These are phyloP conservation scores for Coniochaeta pulveracea DNA, from an alignment of 2,329 filamentous ascomycete species.

Conservation along the genomic window DNA sequence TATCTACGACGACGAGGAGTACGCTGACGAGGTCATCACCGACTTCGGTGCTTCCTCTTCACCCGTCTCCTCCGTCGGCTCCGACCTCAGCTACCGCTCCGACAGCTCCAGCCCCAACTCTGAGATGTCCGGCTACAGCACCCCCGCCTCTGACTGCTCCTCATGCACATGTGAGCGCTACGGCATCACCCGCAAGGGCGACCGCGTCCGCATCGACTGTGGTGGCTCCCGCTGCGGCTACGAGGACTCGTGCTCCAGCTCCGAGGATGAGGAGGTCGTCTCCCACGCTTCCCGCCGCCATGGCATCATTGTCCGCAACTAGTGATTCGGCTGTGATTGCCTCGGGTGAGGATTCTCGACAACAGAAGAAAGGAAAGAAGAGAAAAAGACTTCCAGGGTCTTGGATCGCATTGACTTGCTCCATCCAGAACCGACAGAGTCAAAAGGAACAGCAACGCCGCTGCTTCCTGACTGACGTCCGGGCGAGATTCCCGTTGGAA, in stretches of 20 bases:
- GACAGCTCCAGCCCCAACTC: slow-evolving; percentile 66
- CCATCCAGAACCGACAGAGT: no score
- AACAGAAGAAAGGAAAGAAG: neutral
- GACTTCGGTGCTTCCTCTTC: slow-evolving; percentile 41
- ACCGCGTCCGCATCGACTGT: slow-evolving; percentile 93
- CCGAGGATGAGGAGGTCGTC: slow-evolving; percentile 44
- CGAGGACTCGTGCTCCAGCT: slow-evolving; percentile 58
- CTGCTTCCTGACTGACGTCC: no score
- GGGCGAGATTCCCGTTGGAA: neutral
- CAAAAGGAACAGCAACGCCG: no score
- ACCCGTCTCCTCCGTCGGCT: slow-evolving; percentile 55
- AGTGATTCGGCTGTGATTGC: slow-evolving; percentile 10
- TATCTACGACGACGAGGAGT: slow-evolving; percentile 42
- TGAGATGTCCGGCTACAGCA: slow-evolving; percentile 67
- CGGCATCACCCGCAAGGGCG: slow-evolving; percentile 86
- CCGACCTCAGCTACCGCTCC: slow-evolving; percentile 59
- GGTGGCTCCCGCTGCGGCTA: slow-evolving; percentile 81
- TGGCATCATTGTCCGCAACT: slow-evolving; percentile 45
- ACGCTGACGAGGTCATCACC: slow-evolving; percentile 41
- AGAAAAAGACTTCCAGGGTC: neutral
- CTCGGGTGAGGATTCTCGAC: slow-evolving; percentile 17
- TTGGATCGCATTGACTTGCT: no score
- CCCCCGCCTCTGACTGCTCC: slow-evolving; percentile 62
- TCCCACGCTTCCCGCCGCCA: slow-evolving; percentile 47
- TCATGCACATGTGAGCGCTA: slow-evolving; percentile 92